A percentile compares a stretch with the other conserved stretches of the same genome.
These are phyloP conservation scores for Ogataea populi-albae DNA, from an alignment of 805 yeast genomes.

Conservation along the genomic window DNA sequence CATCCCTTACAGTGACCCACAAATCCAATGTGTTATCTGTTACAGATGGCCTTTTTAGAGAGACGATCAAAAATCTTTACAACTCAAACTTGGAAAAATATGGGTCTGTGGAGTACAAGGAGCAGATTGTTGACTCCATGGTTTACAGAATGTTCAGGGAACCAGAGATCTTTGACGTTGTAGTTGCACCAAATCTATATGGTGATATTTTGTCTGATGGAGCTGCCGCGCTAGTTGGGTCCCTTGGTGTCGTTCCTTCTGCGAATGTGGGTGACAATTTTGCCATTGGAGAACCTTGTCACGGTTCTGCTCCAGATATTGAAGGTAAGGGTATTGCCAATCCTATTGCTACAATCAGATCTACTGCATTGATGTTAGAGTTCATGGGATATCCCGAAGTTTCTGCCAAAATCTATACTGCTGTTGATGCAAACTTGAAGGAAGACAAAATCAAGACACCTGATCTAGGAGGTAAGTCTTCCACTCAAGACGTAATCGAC, in stretches of 20 bases:
- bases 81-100: slow-evolving; percentile 56
- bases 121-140: slow-evolving; percentile 99
- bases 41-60: slow-evolving; percentile 95
- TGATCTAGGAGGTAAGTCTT: slow-evolving; percentile 87
- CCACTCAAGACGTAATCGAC: slow-evolving; percentile 82
- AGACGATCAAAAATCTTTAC: slow-evolving; percentile 65
- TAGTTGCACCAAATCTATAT: slow-evolving; percentile 97
- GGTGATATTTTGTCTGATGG: slow-evolving; percentile 97
- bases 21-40: slow-evolving; percentile 92
- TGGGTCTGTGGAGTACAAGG: slow-evolving; percentile 66
- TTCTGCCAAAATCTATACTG: slow-evolving; percentile 88
- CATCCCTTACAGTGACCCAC: slow-evolving; percentile 88
- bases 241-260: slow-evolving; percentile 96
- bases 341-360: slow-evolving; percentile 97
- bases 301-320: slow-evolving; percentile 98
- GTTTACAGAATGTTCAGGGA: slow-evolving; percentile 98
- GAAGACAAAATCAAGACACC: slow-evolving; percentile 84
- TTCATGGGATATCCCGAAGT: slow-evolving; percentile 88
- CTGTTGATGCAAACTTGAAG: slow-evolving; percentile 88
- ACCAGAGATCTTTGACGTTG: slow-evolving; percentile 95
- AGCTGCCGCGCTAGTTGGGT: slow-evolving; percentile 97
- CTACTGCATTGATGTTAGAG: slow-evolving; percentile 95
- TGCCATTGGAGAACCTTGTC: slow-evolving; percentile 99
- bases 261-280: slow-evolving; percentile 96
- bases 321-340: slow-evolving; percentile 93